Evolutionary conservation across 768 basidiomycete species (phyloP).

Genomic region (Tricholoma furcatifolium): DNA sequence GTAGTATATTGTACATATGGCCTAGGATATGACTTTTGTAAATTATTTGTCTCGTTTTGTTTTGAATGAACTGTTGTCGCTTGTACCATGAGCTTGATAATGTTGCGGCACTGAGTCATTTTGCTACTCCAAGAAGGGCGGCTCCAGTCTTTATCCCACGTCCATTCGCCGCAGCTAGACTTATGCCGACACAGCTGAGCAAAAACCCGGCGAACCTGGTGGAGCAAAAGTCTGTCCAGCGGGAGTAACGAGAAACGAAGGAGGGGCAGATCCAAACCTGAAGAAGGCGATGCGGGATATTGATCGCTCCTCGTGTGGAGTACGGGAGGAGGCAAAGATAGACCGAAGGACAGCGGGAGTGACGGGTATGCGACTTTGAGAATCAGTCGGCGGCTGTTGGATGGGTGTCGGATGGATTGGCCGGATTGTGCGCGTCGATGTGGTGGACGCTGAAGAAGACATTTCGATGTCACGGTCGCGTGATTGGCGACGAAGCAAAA

Average conservation of each 20-base stretch:
- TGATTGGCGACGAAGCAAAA: conserved; percentile 7
- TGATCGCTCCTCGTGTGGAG: conserved; percentile 77
- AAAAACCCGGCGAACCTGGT: conserved; percentile 78
- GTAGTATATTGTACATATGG: conserved; percentile 6
- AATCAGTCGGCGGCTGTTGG: conserved; percentile 41
- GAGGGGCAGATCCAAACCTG: conserved; percentile 46
- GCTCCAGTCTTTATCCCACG: conserved; percentile 65
- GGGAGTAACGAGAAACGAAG: neutral
- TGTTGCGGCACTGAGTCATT: conserved; percentile 14
- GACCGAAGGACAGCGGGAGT: conserved; percentile 80
- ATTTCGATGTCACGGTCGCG: conserved; percentile 28
- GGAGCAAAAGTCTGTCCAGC: neutral
- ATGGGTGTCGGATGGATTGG: conserved; percentile 29
- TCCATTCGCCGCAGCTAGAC: conserved; percentile 69
- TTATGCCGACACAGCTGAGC: conserved; percentile 78
- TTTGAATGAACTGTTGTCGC: conserved; percentile 27
- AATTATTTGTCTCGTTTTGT: conserved; percentile 24
- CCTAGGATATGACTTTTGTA: neutral
- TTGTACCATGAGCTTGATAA: neutral
- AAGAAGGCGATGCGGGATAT: conserved; percentile 87
- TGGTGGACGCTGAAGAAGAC: conserved; percentile 51
- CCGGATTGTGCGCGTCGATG: conserved; percentile 44
- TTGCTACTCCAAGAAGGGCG: conserved; percentile 65
- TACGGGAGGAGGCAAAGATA: conserved; percentile 85
- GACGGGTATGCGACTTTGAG: conserved; percentile 70